A percentile compares a stretch with the other conserved stretches of the same genome.
Conservation (phyloP, 2,329 filamentous ascomycete species). For the Aaosphaeria arxii region DNA sequence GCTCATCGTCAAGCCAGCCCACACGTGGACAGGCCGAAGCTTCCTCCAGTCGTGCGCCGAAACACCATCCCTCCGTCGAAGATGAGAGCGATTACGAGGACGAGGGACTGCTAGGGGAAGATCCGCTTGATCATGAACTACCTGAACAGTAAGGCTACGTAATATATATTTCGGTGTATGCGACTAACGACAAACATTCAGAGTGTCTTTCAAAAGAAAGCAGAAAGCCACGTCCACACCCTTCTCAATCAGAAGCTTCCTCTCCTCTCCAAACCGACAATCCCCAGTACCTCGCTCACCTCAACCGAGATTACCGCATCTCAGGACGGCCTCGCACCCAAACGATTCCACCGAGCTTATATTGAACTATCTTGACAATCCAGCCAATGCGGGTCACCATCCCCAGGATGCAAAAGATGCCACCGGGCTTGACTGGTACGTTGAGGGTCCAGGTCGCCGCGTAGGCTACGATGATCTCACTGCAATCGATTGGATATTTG, state of each 20-base stretch:
- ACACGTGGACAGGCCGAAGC: conserved; percentile 39
- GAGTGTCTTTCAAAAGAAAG: conserved; percentile 70
- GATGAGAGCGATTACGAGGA: conserved; percentile 50
- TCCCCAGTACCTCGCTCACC: conserved; percentile 26
- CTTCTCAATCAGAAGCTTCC: conserved; percentile 44
- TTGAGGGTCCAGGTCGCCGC: conserved; percentile 81
- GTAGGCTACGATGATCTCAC: conserved; percentile 96
- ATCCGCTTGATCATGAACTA: conserved; percentile 54
- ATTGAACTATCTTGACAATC: conserved; percentile 41
- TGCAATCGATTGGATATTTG: conserved; percentile 99
- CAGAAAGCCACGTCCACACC: conserved; percentile 45
- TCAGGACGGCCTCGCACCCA: conserved; percentile 14
- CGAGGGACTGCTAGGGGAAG: conserved; percentile 51
- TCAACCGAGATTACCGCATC: conserved; percentile 20
- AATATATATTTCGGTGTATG: neutral
- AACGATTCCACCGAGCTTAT: conserved; percentile 38
- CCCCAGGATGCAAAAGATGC: conserved; percentile 45
- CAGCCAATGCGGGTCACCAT: conserved; percentile 35
- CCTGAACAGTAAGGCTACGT: conserved; percentile 39
- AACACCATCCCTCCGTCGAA: conserved; percentile 28
- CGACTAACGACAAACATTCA: conserved; percentile 13
- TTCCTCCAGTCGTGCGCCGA: conserved; percentile 43
- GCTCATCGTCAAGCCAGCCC: conserved; percentile 34
- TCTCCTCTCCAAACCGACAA: conserved; percentile 37
- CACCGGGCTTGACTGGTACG: conserved; percentile 71